These are phyloP conservation scores for Physaria fendleri DNA, from an alignment of 345 rosid genomes.

Conservation along the genomic window DNA sequence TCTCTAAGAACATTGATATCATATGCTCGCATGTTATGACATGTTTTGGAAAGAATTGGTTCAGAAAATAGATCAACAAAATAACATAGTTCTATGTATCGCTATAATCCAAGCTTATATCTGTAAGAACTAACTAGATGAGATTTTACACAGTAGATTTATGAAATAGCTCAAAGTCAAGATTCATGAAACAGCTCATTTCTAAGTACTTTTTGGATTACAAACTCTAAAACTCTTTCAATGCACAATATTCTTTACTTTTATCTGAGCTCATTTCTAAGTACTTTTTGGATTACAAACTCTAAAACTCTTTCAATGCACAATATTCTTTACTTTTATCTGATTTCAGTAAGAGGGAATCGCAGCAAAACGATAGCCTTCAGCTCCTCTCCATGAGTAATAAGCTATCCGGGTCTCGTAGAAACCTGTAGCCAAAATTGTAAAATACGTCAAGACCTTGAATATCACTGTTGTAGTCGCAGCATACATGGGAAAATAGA, in stretches of 20 bases:
- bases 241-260: conserved; percentile 21
- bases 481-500: neutral
- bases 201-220: neutral
- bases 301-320: conserved; percentile 9
- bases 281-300: neutral
- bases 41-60: too few relatives aligned
- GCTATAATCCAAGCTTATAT: too few relatives aligned
- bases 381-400: conserved; percentile 84
- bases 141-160: conserved; percentile 2
- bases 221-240: neutral
- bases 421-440: conserved; percentile 48
- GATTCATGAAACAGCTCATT: conserved; percentile 9
- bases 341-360: conserved; percentile 64
- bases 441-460: neutral
- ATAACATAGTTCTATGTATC: too few relatives aligned
- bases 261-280: conserved; percentile 3
- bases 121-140: neutral
- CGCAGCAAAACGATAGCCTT: conserved; percentile 70
- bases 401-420: conserved; percentile 87
- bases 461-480: neutral
- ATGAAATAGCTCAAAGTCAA: too few relatives aligned
- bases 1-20: too few relatives aligned
- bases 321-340: conserved; percentile 11
- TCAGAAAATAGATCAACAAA: too few relatives aligned
- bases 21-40: too few relatives aligned